Evolutionary conservation across 768 basidiomycete species (phyloP).

Genomic region (Leccinum boreale): DNA sequence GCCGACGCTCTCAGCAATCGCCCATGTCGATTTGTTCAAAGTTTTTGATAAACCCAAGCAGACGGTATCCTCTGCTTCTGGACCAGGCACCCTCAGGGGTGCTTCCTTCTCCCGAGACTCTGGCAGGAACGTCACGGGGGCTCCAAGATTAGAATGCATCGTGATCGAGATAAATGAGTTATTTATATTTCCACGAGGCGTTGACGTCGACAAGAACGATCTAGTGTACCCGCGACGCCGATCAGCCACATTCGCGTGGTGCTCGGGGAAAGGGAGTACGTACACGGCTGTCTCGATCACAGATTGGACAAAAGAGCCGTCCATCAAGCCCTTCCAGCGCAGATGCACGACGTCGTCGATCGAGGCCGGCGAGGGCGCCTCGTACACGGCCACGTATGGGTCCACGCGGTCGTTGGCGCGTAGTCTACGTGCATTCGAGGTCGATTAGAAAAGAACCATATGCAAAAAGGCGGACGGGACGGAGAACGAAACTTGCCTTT

Average conservation of each 20-base stretch:
- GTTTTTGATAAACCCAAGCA: conserved; percentile 37
- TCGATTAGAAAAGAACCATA: not conserved
- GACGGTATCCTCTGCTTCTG: conserved; percentile 54
- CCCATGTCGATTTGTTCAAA: conserved; percentile 32
- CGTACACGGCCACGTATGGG: conserved; percentile 67
- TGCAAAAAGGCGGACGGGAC: no score
- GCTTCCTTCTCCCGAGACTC: conserved; percentile 20
- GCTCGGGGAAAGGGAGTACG: not conserved
- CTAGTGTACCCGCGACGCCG: not conserved
- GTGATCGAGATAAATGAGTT: conserved; percentile 15
- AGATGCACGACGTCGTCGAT: conserved; percentile 51
- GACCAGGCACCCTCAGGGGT: conserved; percentile 41
- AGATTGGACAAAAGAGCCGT: conserved; percentile 48
- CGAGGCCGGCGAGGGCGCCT: conserved; percentile 43
- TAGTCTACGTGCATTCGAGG: conserved; percentile 38
- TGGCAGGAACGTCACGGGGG: conserved; percentile 53
- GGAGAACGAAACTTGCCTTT: conserved; percentile 42
- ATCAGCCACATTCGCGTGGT: not conserved
- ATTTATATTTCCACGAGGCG: conserved; percentile 3
- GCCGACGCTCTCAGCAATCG: conserved; percentile 43
- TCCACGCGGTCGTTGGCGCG: conserved; percentile 61
- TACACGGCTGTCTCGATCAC: conserved; percentile 45
- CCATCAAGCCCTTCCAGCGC: conserved; percentile 59
- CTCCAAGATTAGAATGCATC: conserved; percentile 39
- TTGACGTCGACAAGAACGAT: conserved; percentile 8